Conservation (phyloP, 23 red algal genomes). For the Gracilaria gracilis region DNA sequence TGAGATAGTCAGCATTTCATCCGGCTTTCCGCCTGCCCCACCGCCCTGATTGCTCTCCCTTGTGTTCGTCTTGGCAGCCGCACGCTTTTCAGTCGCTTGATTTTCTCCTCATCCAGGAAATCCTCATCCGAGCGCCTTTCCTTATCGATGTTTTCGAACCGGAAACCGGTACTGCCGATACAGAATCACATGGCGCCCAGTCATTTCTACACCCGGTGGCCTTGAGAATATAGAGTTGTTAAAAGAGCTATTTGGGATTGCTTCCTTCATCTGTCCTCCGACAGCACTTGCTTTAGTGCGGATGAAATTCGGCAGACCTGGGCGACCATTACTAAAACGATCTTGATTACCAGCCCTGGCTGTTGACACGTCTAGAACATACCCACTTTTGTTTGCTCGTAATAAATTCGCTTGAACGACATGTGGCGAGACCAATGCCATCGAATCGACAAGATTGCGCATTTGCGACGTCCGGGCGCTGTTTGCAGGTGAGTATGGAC, state of each 20-base stretch:
- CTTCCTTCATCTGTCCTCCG: slow-evolving; percentile 1
- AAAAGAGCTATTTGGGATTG: not conserved
- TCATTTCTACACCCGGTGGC: not conserved
- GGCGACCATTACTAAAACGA: slow-evolving; percentile 13
- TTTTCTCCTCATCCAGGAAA: no score
- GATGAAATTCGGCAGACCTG: not conserved
- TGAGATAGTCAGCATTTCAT: no score
- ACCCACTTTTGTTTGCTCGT: slow-evolving; percentile 4
- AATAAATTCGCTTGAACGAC: not conserved
- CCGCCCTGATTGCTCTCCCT: no score
- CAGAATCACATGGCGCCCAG: no score
- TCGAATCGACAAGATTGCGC: not conserved
- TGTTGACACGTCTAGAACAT: slow-evolving; percentile 6
- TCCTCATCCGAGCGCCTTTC: no score
- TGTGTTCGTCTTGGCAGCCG: no score
- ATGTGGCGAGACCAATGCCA: not conserved
- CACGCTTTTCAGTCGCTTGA: no score
- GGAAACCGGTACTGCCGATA: no score
- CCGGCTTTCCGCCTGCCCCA: no score
- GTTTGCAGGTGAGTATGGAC: no score
- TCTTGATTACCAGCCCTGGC: not conserved
- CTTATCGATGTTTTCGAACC: no score
- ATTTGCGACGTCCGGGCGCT: no score
- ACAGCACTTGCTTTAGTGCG: not conserved
- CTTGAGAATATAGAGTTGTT: not conserved